Base-by-base conservation (phyloP, 805 yeast genomes). In the Candida andamanensis region DNA sequence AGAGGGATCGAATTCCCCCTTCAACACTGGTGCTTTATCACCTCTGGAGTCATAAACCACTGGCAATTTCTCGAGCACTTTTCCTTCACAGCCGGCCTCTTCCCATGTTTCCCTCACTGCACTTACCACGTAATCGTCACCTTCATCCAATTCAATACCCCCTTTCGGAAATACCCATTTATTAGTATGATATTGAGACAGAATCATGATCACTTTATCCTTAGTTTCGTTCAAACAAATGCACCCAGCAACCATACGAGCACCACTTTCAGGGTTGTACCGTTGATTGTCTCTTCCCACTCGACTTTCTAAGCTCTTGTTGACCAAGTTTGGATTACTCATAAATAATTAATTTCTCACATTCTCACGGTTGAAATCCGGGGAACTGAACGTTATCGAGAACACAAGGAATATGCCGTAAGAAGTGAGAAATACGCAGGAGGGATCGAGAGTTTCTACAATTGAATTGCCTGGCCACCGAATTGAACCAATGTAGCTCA, bases 101-200 rank as follows among this genome's bases (percentile, higher is more conserved):
- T 92, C 98, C 98, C 98, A 92, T 0, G 95, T 85, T 52, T 92
- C 98, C 37, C 98, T 67, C 12, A 71, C 63, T 0, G 97, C 97
- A 4, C 84, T 61, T 4, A 59, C 52, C 6, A 52, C 55, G 32
- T 43, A 63, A 37, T 63, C 68, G 25, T 63, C 70, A 4, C 61
- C 57, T 56, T 85, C 98, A 55, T 92, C 98, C 17, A 53, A 52
- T 57, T 92, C 98, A 24, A 89, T 78, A 1, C 98, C 98, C 20
- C 98, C 98, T 54, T 92, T 92, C 4, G 98, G 98, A 4, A 92
- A 56, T 6, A 92, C 85, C 95, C 95, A 90, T 44, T 69, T 69
- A 36, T 76, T 73, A 25, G 67, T 69, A 41, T 77, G 78, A 5
- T 79, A 78, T 10, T 81, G 67, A 1, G 97, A 85, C 35, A 83